Conservation (phyloP, 148 eudicot species). For the Spergularia bocconei region DNA sequence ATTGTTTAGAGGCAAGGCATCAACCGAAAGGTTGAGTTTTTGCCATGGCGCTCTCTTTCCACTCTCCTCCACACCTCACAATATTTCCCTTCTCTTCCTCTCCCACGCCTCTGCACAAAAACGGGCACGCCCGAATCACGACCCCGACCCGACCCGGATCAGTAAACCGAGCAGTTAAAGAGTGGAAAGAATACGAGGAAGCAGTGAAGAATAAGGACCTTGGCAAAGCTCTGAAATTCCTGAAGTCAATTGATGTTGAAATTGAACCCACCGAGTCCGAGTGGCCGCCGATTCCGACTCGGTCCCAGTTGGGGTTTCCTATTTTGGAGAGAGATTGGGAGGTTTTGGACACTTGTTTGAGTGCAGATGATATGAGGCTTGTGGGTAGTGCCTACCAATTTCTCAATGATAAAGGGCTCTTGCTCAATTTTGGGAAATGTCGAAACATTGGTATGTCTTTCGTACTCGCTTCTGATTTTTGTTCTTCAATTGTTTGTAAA, state of each 20-base stretch:
- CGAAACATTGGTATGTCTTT: conserved; percentile 62
- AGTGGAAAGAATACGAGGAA: conserved; percentile 84
- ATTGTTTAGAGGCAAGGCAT: no score
- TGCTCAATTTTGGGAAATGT: conserved; percentile 76
- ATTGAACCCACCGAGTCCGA: conserved; percentile 19
- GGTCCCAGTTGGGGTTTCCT: conserved; percentile 27
- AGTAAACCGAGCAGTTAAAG: conserved; percentile 41
- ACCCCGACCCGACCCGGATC: conserved; percentile 5
- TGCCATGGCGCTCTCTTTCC: conserved; percentile 16
- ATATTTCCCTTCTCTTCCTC: background rate
- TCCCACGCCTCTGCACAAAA: background rate
- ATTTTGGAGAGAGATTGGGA: conserved; percentile 77
- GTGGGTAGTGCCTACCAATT: conserved; percentile 71
- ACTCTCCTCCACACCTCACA: background rate
- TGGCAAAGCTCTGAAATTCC: conserved; percentile 59
- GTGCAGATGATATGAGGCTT: conserved; percentile 87
- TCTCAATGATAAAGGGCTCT: conserved; percentile 60
- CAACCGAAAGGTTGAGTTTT: background rate
- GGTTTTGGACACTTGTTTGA: conserved; percentile 86
- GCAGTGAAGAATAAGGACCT: conserved; percentile 89
- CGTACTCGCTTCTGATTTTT: background rate
- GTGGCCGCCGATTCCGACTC: conserved; percentile 8
- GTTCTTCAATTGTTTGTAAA: background rate
- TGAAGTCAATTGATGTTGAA: conserved; percentile 37
- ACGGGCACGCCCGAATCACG: conserved; percentile 1